phyloP scores from a whole-genome alignment of 331 rosid species.

The Acacia concinna region DNA sequence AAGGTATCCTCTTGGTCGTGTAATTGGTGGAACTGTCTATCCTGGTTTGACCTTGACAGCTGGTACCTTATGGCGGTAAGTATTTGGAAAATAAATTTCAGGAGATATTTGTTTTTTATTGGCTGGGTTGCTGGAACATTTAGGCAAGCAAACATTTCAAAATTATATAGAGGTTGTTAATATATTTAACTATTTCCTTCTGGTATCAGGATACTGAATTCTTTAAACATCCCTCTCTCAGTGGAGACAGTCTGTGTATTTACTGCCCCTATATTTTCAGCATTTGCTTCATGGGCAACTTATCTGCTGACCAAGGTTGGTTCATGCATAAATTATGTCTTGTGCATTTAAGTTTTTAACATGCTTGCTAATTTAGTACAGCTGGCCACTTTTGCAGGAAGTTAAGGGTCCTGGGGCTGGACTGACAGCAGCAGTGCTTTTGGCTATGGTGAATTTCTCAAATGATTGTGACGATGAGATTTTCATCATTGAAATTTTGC shows the following conservation, averaged over 20 bases:
- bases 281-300: constrained; percentile 97
- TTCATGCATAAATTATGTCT: constrained; percentile 12
- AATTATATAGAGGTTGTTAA: constrained; percentile 21
- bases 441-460: constrained; percentile 81
- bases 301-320: constrained; percentile 86
- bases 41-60: constrained; percentile 98
- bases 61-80: constrained; percentile 89
- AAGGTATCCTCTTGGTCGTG: constrained; percentile 99
- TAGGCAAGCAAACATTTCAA: constrained; percentile 23
- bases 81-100: constrained; percentile 22
- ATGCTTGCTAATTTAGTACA: constrained; percentile 28
- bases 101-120: constrained; percentile 12
- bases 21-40: constrained; percentile 97
- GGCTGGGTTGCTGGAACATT: constrained; percentile 4
- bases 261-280: constrained; percentile 97
- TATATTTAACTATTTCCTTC: constrained; percentile 32
- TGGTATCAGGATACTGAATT: constrained; percentile 70
- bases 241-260: constrained; percentile 98
- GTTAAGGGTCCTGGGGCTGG: constrained; percentile 98
- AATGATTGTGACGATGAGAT: constrained; percentile 20
- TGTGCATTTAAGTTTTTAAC: constrained; percentile 8
- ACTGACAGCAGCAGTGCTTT: constrained; percentile 84
- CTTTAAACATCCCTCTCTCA: constrained; percentile 89
- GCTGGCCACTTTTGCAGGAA: constrained; percentile 58
- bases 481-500: background rate